phyloP scores from a whole-genome alignment of 2,329 filamentous ascomycete species.

The Ambrosiella beaveri region DNA sequence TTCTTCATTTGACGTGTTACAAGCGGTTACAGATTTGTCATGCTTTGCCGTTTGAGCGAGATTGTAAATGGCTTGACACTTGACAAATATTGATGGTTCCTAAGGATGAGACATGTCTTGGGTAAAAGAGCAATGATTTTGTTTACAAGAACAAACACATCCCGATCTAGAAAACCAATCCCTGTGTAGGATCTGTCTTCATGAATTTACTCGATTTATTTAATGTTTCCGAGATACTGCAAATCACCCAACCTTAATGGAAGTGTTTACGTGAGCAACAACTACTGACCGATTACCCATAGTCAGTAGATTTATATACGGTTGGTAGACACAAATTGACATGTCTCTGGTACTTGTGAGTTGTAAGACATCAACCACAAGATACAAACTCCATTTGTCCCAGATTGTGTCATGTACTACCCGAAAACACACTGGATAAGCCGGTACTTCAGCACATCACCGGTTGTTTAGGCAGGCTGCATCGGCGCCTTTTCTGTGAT shows the following conservation, averaged over 20 bases:
- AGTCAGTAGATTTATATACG: too few relatives aligned
- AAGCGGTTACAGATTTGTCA: too few relatives aligned
- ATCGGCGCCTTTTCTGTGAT: conserved; percentile 1
- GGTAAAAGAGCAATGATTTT: not conserved
- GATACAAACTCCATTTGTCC: conserved; percentile 1
- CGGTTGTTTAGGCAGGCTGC: conserved; percentile 1
- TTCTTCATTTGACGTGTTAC: too few relatives aligned
- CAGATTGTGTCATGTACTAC: conserved; percentile 1
- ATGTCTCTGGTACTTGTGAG: not conserved
- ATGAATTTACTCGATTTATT: too few relatives aligned
- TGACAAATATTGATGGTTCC: not conserved
- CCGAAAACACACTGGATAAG: not conserved
- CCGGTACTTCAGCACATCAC: not conserved
- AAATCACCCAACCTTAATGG: too few relatives aligned
- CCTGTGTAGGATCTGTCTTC: too few relatives aligned
- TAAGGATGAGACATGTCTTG: conserved; percentile 5
- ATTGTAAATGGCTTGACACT: too few relatives aligned
- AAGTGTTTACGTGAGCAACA: too few relatives aligned
- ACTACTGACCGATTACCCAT: too few relatives aligned
- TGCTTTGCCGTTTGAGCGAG: too few relatives aligned
- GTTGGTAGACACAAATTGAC: too few relatives aligned
- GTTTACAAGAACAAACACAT: not conserved
- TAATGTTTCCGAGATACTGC: too few relatives aligned
- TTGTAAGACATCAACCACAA: not conserved
- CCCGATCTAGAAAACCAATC: not conserved